These are phyloP conservation scores for Lunularia cruciata DNA, from an alignment of 225 moss, liverwort and hornwort genomes.

Conservation along the genomic window DNA sequence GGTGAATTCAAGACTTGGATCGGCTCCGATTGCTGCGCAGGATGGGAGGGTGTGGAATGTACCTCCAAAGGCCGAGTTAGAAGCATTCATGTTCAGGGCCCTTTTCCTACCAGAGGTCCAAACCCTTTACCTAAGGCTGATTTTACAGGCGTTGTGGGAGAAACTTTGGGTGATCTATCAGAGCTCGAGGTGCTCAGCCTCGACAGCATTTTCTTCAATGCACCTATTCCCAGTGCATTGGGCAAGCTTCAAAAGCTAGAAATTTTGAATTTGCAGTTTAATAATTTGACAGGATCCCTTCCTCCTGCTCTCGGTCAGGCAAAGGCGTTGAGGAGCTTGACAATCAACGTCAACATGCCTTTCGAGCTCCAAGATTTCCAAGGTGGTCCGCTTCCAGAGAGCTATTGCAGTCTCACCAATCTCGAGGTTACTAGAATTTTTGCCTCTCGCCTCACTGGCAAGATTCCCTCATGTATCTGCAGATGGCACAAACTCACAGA, in stretches of 20 bases:
- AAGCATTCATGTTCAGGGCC: slow-evolving; percentile 5
- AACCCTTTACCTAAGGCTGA: not conserved
- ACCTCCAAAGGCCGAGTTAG: slow-evolving; percentile 19
- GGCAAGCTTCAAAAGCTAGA: slow-evolving; percentile 23
- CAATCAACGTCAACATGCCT: slow-evolving; percentile 19
- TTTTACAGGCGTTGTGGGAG: not conserved
- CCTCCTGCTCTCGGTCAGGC: slow-evolving; percentile 54
- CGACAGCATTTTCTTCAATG: slow-evolving; percentile 20
- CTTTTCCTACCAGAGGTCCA: not conserved
- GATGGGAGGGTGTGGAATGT: slow-evolving; percentile 32
- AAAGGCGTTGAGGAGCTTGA: slow-evolving; percentile 41
- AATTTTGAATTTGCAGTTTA: slow-evolving; percentile 21
- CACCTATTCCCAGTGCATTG: slow-evolving; percentile 22
- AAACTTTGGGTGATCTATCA: slow-evolving; percentile 25
- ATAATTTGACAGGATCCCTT: slow-evolving; percentile 48
- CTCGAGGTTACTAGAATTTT: slow-evolving; percentile 9
- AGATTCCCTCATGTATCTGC: slow-evolving; percentile 19
- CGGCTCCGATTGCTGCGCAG: slow-evolving; percentile 25
- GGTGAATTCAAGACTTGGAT: slow-evolving; percentile 24
- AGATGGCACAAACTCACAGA: slow-evolving; percentile 3
- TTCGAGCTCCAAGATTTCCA: slow-evolving; percentile 29
- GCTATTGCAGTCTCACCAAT: slow-evolving; percentile 24
- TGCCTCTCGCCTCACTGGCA: slow-evolving; percentile 4
- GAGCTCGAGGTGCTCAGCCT: slow-evolving; percentile 9
- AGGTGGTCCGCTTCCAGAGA: slow-evolving; percentile 17